Base-by-base conservation (phyloP, 768 basidiomycete species). In the Cyclocybe cylindracea region DNA sequence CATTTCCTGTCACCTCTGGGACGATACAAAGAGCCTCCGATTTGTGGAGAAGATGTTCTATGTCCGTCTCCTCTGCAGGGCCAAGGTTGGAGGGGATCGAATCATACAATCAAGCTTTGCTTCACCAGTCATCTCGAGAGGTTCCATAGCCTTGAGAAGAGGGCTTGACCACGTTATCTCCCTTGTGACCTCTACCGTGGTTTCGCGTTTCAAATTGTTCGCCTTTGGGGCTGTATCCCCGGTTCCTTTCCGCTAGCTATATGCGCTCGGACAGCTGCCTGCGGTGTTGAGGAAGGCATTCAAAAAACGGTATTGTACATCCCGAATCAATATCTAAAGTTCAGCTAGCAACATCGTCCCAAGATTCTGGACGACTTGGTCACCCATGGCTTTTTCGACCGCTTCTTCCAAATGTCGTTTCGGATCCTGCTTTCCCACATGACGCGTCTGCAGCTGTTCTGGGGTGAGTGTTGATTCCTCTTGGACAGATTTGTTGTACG, bases 391-490 rank as follows among this genome's bases (percentile, higher is more conserved):
- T 70, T 90, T 93, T 74, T 98, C 97, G 5, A 98, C 97, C 29
- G 91, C 90, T 71, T 98, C 97, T 62, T 96, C 94, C 57, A 99
- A 70, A 76, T 99, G 97, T 60, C 97, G 84, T 74, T 99, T 99
- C 33, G 97, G 97, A 72, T 98, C 95, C 62, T 95, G 91, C 69
- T 96, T 97, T 51, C 95, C 95, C 61, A 98, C 94, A 70, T 97
- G 95, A 60, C 97, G 85, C 44, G 95, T 98, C 76, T 97, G 97
- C 34, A 98, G 80, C 68, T 98, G 94, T 49, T 98, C 93, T 5
- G 87, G 66, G 10, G 93, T 90, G 48, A 99, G 74, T n/a, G 94
- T 98, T 48, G 94, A 89, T 70, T 98, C 97, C 70, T 98, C 97
- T 72, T 96, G 91, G 43, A 99, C 93, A 0, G 94, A 96, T 71